Conservation (phyloP, 805 yeast genomes). For the Isabelozyma gotoi region DNA sequence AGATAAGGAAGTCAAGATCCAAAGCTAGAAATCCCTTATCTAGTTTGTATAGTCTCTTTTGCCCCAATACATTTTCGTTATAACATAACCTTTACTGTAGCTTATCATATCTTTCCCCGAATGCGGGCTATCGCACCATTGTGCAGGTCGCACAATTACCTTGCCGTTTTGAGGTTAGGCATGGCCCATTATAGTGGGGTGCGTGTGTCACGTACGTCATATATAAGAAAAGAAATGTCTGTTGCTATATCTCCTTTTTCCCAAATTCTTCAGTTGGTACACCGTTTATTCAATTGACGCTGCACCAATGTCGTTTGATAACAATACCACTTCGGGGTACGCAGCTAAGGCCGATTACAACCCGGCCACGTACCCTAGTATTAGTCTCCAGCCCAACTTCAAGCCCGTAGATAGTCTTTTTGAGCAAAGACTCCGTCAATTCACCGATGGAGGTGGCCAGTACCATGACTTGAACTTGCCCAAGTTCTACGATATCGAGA, state of each 20-base stretch:
- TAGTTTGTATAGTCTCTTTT: too few relatives aligned
- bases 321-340: neutral
- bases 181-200: neutral
- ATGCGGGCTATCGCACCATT: neutral
- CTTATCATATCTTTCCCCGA: neutral
- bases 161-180: neutral
- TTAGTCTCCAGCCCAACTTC: constrained; percentile 55
- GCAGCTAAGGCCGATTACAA: neutral
- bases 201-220: neutral
- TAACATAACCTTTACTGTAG: too few relatives aligned
- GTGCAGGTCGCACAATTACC: neutral
- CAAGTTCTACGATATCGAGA: constrained; percentile 66
- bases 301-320: neutral
- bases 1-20: constrained; percentile 61
- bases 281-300: neutral
- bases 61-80: too few relatives aligned
- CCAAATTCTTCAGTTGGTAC: neutral
- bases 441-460: constrained; percentile 71
- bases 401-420: constrained; percentile 77
- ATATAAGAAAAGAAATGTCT: too few relatives aligned
- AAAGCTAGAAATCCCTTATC: constrained; percentile 10
- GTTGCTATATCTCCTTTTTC: neutral
- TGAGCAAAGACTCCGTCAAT: constrained; percentile 71
- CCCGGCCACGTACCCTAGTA: neutral
- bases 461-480: constrained; percentile 74